Percentiles rank a stretch among this genome's conserved stretches.
These are phyloP conservation scores for Hyaloscypha finlandica DNA, from an alignment of 495 filamentous ascomycete species.

Conservation along the genomic window DNA sequence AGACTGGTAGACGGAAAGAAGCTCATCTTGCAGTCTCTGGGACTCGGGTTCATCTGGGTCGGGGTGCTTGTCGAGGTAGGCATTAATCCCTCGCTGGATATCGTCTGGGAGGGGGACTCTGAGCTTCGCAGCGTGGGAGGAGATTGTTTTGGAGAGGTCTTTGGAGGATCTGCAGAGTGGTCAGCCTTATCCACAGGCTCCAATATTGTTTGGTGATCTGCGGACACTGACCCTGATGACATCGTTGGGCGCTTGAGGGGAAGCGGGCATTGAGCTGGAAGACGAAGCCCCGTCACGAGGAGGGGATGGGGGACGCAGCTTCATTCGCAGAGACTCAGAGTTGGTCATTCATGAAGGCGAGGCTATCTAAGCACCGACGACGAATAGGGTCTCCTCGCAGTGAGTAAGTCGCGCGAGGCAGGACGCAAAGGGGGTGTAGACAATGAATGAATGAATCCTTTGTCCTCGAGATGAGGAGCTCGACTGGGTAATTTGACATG, in stretches of 20 bases:
- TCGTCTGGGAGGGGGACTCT: constrained; percentile 63
- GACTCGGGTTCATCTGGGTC: constrained; percentile 59
- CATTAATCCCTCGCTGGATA: constrained; percentile 55
- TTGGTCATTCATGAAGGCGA: neutral
- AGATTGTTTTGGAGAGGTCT: constrained; percentile 61
- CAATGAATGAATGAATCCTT: neutral
- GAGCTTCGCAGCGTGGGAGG: constrained; percentile 40
- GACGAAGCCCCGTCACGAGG: neutral
- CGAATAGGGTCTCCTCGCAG: neutral
- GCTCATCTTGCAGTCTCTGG: constrained; percentile 66
- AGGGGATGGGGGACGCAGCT: neutral
- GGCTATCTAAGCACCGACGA: neutral
- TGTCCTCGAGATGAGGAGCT: neutral
- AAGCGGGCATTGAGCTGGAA: constrained; percentile 1
- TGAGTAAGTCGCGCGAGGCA: neutral
- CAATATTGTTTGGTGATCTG: neutral
- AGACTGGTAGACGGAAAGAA: constrained; percentile 60
- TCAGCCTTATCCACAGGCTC: constrained; percentile 4
- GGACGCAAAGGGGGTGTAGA: neutral
- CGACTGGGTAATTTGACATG: neutral
- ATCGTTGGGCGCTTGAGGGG: constrained; percentile 13
- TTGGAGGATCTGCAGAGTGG: constrained; percentile 50
- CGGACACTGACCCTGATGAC: constrained; percentile 32
- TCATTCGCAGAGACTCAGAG: neutral
- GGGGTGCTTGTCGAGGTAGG: constrained; percentile 61